Evolutionary conservation across 805 yeast species (phyloP).

Genomic region (Jamesozyma gamospora): DNA sequence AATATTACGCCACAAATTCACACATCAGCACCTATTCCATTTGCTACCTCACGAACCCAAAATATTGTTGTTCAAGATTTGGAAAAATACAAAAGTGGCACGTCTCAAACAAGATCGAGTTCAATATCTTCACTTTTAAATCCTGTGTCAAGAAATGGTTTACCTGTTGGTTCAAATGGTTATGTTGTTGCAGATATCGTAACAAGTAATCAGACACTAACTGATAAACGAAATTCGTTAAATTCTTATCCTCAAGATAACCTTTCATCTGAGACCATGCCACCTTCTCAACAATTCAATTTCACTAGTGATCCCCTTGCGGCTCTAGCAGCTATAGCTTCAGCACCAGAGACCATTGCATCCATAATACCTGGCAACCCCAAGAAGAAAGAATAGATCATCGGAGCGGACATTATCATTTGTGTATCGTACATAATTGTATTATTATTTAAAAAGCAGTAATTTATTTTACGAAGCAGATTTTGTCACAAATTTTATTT

Average conservation of each 20-base stretch:
- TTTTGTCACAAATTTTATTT: no score
- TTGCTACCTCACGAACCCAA: background rate
- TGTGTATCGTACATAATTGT: no score
- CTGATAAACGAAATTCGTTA: no score
- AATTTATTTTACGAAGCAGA: no score
- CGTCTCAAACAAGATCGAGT: slow-evolving; percentile 6
- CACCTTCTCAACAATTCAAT: slow-evolving; percentile 12
- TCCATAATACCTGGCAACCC: slow-evolving; percentile 5
- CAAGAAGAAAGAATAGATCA: background rate
- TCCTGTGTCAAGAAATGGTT: slow-evolving; percentile 4
- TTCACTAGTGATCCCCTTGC: slow-evolving; percentile 30
- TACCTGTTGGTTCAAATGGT: no score
- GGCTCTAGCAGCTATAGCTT: slow-evolving; percentile 31
- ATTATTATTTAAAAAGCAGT: no score
- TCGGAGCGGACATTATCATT: no score
- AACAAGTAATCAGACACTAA: background rate
- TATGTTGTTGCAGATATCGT: no score
- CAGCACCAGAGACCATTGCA: slow-evolving; percentile 24
- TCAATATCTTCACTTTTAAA: slow-evolving; percentile 12
- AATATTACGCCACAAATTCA: background rate
- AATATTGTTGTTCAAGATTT: slow-evolving; percentile 3
- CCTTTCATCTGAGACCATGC: no score
- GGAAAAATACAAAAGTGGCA: background rate
- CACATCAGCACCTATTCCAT: background rate
- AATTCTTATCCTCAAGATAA: no score